These are phyloP conservation scores for Globisporangium uncinulatum DNA, from an alignment of 352 stramenopile genomes.

Conservation along the genomic window DNA sequence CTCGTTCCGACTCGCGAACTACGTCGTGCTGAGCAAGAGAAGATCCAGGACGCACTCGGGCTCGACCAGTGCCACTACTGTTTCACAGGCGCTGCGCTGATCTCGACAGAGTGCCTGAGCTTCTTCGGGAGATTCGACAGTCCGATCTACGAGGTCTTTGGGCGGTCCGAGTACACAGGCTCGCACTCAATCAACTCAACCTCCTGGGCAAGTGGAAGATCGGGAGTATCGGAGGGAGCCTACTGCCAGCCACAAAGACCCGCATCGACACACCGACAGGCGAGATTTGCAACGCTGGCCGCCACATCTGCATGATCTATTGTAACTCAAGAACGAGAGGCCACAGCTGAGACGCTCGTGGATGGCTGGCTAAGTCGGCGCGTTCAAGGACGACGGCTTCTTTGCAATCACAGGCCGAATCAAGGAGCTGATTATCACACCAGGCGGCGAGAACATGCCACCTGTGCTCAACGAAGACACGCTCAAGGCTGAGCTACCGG, in stretches of 20 bases:
- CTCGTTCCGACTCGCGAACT: slow-evolving; percentile 79
- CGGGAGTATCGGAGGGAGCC: slow-evolving; percentile 63
- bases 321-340: slow-evolving; percentile 52
- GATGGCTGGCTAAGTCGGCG: slow-evolving; percentile 88
- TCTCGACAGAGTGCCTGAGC: slow-evolving; percentile 45
- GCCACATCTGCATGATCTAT: slow-evolving; percentile 76
- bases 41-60: slow-evolving; percentile 70
- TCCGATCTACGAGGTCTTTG: slow-evolving; percentile 89
- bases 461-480: slow-evolving; percentile 85
- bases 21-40: slow-evolving; percentile 74
- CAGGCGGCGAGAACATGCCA: slow-evolving; percentile 90
- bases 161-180: slow-evolving; percentile 90
- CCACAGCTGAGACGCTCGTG: slow-evolving; percentile 50
- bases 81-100: slow-evolving; percentile 81
- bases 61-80: slow-evolving; percentile 79
- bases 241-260: slow-evolving; percentile 45
- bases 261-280: slow-evolving; percentile 39
- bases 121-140: slow-evolving; percentile 94
- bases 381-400: slow-evolving; percentile 85
- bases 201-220: slow-evolving; percentile 82
- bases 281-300: slow-evolving; percentile 62
- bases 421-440: slow-evolving; percentile 94
- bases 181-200: slow-evolving; percentile 73
- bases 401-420: slow-evolving; percentile 90
- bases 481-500: slow-evolving; percentile 76